Base-by-base conservation (phyloP, 306 rosid species). In the Trifolium subterraneum region DNA sequence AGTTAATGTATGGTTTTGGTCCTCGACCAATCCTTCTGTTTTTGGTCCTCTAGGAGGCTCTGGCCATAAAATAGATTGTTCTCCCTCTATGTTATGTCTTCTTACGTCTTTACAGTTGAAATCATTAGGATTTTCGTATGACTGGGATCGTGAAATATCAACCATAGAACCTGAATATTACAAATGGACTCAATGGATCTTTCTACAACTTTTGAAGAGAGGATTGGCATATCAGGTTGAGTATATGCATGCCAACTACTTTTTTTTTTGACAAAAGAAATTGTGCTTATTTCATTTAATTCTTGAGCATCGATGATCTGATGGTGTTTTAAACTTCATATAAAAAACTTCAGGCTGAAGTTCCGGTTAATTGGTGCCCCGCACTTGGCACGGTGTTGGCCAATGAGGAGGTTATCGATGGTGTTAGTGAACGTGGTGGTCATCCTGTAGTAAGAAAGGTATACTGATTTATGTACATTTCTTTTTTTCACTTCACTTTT, bases 361-460 rank as follows among this genome's bases (percentile, higher is more conserved):
- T 94, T 81, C 96, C 98, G 1, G 98, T 94, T 63, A 94, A 94
- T 79, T 94, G 98, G 98, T 94, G 98, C 83, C 96, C 98, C 68
- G 96, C 93, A 20, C 94, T 94, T 84, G 98, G 98, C 78, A 94
- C 98, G 25, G 98, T 94, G 70, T 85, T 94, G 89, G 98, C 98
- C 76, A 94, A 94, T 60, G 98, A 94, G 86, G 98, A 94, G 90
- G 98, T 94, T 83, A 72, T 90, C 66, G 98, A 91, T 82, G 98
- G 97, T 81, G 86, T 94, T 72, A 91, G 98, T 35, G 98, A 94
- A 80, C 91, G 97, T 42, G 97, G 98, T 68, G 96, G 97, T 74
- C 95, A 94, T 86, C 95, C 97, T 36, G 98, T 94, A 47, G 82
- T 91, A 72, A 84, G 98, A 79, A 94, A 91, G 93, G 98, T 90